Percentiles rank a stretch among this genome's conserved stretches.
These are phyloP conservation scores for Thecaphora thlaspeos DNA, from an alignment of 1,284 basidiomycete genomes.

Conservation along the genomic window DNA sequence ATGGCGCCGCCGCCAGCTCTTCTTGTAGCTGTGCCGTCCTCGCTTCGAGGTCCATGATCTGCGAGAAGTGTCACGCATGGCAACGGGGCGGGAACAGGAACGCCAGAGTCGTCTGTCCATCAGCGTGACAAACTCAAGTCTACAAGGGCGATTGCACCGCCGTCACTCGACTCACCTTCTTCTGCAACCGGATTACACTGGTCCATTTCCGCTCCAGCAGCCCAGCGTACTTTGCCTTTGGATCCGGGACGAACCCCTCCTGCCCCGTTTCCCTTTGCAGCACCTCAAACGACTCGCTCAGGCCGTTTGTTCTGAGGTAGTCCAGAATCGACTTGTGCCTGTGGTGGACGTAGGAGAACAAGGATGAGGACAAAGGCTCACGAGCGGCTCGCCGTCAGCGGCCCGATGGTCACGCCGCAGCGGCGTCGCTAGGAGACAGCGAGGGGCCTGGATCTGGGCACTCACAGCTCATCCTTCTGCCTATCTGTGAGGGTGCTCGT, in stretches of 20 bases:
- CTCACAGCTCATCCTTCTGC: conserved; percentile 80
- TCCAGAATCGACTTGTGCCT: conserved; percentile 83
- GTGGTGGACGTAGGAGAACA: conserved; percentile 13
- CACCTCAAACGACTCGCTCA: conserved; percentile 67
- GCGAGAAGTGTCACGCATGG: no score
- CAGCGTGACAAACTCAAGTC: no score
- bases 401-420: not conserved
- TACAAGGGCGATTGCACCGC: no score
- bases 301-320: conserved; percentile 71
- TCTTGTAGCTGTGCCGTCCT: conserved; percentile 73
- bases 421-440: not conserved
- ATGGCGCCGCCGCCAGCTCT: conserved; percentile 66
- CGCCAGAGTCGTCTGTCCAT: no score
- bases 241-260: conserved; percentile 72
- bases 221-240: conserved; percentile 77
- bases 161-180: conserved; percentile 82
- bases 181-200: conserved; percentile 84
- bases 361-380: conserved; percentile 19
- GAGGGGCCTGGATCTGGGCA: no score
- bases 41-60: conserved; percentile 70
- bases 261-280: conserved; percentile 64
- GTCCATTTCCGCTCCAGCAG: conserved; percentile 94
- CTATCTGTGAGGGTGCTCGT: conserved; percentile 66
- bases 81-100: no score
- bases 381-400: no score